Base-by-base conservation (phyloP, 23 red algal genomes). In the Gracilariopsis chorda region DNA sequence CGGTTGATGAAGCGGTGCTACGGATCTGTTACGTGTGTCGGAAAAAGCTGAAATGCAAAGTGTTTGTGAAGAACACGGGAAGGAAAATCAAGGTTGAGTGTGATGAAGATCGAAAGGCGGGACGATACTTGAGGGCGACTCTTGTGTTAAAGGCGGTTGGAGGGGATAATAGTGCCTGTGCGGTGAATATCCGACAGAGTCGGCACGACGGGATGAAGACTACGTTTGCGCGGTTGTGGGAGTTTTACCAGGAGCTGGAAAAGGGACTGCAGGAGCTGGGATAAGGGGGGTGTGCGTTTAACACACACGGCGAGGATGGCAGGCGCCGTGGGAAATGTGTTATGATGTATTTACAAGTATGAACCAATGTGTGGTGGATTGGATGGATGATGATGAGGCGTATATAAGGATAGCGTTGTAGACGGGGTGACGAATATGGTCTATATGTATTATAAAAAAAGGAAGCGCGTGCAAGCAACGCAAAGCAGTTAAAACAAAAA, bases 71-170 rank as follows among this genome's bases (percentile, higher is more conserved):
- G 46, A 63, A 87, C 59, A 70, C 52, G 0, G 82, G 82, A 1
- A 46, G 61, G 45, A 87, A 87, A 32, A 87, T 87, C 42, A 67
- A 70, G 34, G 82, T 87, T 27, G 82, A 87, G 27, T 27, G 44
- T 30, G 62, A 53, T 25, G n/a, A n/a, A n/a, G 42, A 74, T 29
- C 30, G 63, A 4, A 23, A 87, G 23, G 61, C 7, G 32, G 27
- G 46, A 19, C 40, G 51, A 23, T 67, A 57, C 47, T 16, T 87
- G 45, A 70, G 82, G 37, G 82, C 65, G 20, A 53, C 82, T 21
- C 19, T 87, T 2, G 20, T 73, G 20, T 35, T 87, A 1, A 51
- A 23, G 34, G 8, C 9, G 20, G 21, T 87, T 48, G 82, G 82
- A 23, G 82, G 65, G 23, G 49, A 45, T 7, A 45, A 87, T 17